Base-by-base conservation (phyloP, 2,329 filamentous ascomycete species). In the Herpotrichia juniperi region DNA sequence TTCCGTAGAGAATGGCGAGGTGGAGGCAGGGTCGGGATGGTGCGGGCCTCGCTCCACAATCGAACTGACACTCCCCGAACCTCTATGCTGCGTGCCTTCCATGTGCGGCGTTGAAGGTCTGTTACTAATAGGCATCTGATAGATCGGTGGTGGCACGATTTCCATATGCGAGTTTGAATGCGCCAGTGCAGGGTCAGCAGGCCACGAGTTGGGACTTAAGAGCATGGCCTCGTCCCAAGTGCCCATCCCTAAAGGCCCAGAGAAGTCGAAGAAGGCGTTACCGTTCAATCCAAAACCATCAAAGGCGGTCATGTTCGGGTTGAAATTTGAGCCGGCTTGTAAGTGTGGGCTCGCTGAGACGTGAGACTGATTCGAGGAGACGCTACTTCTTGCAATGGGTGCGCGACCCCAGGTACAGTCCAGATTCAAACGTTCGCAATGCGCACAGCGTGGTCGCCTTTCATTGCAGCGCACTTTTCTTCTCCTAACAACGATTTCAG, bases 381-480 rank as follows among this genome's bases (percentile, higher is more conserved):
- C 63, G 42, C 35, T 58, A 37, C 54, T 62, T 34, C 61, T 54
- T n/a, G 50, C 37, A 24, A 54, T 39, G 21, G 42, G 51, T 11
- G 61, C 58, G 16, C 69, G 62, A 54, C 74, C 74, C 81, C 81
- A 83, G 44, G 75, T 75, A 64, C 81, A 84, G 42, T 82, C 76
- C 21, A 84, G 71, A 51, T 80, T 80, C 43, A 83, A 74, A 34
- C 81, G 75, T 62, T 78, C 78, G 68, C 81, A 84, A 61, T 83
- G 81, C 45, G 73, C 78, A 62, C 82, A 84, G 16, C 78, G 66
- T 6, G 81, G 81, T 51, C 79, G 76, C 55, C 78, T 75, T 68
- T 83, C 81, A 58, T 83, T 79, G 63, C 81, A 84, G 57, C 80
- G 77, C 57, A 82, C 82, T 68, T 83, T 83, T 53, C 80, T 75